A percentile compares a stretch with the other conserved stretches of the same genome.
These are phyloP conservation scores for Opeltia flavorubescens DNA, from an alignment of 495 filamentous ascomycete genomes.

Conservation along the genomic window DNA sequence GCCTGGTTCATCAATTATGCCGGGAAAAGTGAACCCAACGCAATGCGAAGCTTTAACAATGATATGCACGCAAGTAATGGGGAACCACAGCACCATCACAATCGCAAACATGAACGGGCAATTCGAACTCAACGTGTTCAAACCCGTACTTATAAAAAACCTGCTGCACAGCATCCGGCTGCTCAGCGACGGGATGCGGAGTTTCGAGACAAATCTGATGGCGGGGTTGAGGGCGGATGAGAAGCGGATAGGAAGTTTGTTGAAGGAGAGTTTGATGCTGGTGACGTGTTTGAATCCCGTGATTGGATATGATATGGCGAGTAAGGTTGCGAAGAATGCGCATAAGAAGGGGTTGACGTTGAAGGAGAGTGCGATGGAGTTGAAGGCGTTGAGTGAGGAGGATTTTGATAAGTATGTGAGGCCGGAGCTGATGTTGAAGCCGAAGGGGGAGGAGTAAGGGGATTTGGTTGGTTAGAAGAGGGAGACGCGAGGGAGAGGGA, in stretches of 20 bases:
- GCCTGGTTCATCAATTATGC: conserved; percentile 95
- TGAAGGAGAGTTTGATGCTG: conserved; percentile 94
- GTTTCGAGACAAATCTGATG: conserved; percentile 87
- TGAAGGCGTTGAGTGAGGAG: conserved; percentile 75
- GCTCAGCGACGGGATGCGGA: conserved; percentile 80
- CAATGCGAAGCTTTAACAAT: conserved; percentile 97
- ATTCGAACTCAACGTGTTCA: conserved; percentile 99
- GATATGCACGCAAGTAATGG: conserved; percentile 95
- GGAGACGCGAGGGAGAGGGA: too few species aligned
- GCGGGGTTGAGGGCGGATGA: conserved; percentile 85
- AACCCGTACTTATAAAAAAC: conserved; percentile 90
- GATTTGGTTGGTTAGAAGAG: too few species aligned
- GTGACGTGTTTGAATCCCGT: conserved; percentile 97
- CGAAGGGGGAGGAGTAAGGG: conserved; percentile 35
- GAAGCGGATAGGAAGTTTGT: conserved; percentile 67
- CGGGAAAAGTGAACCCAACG: conserved; percentile 97
- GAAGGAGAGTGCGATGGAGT: conserved; percentile 86
- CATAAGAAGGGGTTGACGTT: conserved; percentile 95
- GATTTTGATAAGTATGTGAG: conserved; percentile 85
- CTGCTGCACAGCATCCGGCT: conserved; percentile 80
- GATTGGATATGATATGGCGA: conserved; percentile 97
- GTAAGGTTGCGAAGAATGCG: conserved; percentile 96
- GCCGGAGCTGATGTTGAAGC: conserved; percentile 94
- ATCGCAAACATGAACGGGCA: conserved; percentile 94
- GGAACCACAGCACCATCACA: conserved; percentile 84